Evolutionary conservation across 2,329 filamentous ascomycete species (phyloP), one percentile per base, ranked within the genome.

Genomic region (Blastomyces percursus): DNA sequence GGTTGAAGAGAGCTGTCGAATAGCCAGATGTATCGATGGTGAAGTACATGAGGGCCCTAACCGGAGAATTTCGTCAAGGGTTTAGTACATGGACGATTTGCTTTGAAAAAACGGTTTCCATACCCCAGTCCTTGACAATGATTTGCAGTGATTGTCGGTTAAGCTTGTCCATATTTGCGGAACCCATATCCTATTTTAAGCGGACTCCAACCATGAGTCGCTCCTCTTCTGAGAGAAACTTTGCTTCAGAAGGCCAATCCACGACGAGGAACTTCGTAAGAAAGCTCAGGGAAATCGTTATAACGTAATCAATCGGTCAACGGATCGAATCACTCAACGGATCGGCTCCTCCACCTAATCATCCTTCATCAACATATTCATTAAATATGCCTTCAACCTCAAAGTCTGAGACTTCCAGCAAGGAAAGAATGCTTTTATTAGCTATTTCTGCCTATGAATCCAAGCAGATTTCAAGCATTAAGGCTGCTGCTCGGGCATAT

Each of bases 21-120:
- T 80, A 80, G 11, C 77, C 68, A n/a, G 78, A 76, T 38, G 75
- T 78, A 40, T 78, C 76, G 59, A 86, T 83, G 11, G 85, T 84
- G 78, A 86, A 86, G 68, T 85, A 85, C 38, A 88, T 83, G 59
- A 87, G 77, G 3, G 86, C 65, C 9, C 74, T 75, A 62, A 42
- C 69, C 68, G 68, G 62, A 54, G 68, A 68, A 69, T 63, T 63
- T 16, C n/a, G 27, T 42, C 24, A 9, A 42, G n/a, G 6, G 2
- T 11, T 58, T 46, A 44, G 55, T 30, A 42, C 21, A 40, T 12
- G 8, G 11, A 19, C n/a, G 3, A 21, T 44, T 58, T 42, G 35
- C 12, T 2, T n/a, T 58, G 38, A 46, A 16, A 40, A 1, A 14
- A 27, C 44, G 27, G 6, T 5, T 16, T 12, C 72, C 70, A 68